Evolutionary conservation across 2,329 filamentous ascomycete species (phyloP), one percentile per base, ranked within the genome.

Genomic region (Fusarium pseudoanthophilum): DNA sequence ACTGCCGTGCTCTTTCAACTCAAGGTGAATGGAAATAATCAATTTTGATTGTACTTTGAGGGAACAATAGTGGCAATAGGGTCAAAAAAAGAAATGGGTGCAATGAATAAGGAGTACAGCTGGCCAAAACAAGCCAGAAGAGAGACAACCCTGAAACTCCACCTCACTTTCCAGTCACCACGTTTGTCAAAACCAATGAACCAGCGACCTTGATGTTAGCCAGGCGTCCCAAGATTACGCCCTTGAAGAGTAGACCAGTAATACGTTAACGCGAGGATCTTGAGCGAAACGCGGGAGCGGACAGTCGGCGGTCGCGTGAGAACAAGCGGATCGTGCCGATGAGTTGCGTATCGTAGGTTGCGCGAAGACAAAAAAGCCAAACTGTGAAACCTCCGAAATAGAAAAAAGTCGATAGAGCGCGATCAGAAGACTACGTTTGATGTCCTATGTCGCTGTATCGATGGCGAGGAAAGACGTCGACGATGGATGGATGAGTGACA

Each of bases 41-140:
- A 87, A 87, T 87, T 87, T 81, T 86, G 84, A 87, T 86, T 87
- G 84, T 85, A 83, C 78, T 82, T 82, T 78, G 75, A 78, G 78
- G 75, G 74, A 78, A 78, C 76, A 79, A 73, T 77, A 78, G 77
- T 73, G 79, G 73, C 75, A 82, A 79, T 78, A 79, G 79, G 80
- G 78, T 78, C 63, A 78, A 73, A 69, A 74, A 67, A 60, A 61
- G 60, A 71, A 79, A 77, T 42, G 80, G 79, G 79, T 72, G 77
- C 72, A 78, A 79, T 74, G 78, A 82, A 80, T 80, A 82, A 82
- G 78, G 79, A 82, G 81, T 84, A 84, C 82, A 84, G 79, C 78
- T 78, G 80, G 80, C 80, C 75, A 75, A 76, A 74, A 66, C 59
- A 75, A 75, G 78, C 80, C 79, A 78, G 75, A 76, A 79, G 78